A percentile compares a stretch with the other conserved stretches of the same genome.
These are phyloP conservation scores for Quercus bicolor DNA, from an alignment of 306 rosid species.

Conservation along the genomic window DNA sequence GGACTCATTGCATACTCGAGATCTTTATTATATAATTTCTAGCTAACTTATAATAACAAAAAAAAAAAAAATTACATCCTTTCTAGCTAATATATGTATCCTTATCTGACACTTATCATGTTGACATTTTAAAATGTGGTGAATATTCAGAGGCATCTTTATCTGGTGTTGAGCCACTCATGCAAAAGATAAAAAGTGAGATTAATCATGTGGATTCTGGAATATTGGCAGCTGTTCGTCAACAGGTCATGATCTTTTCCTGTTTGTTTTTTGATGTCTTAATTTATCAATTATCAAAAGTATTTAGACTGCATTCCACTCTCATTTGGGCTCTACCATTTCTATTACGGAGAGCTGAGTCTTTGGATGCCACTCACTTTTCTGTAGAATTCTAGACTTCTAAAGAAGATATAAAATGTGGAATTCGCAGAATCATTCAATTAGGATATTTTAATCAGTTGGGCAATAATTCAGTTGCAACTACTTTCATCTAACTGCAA, in stretches of 20 bases:
- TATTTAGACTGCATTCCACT: neutral
- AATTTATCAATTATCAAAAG: neutral
- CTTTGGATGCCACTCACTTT: neutral
- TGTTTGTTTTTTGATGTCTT: neutral
- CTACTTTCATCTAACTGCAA: neutral
- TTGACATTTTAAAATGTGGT: constrained; percentile 13
- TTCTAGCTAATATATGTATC: neutral
- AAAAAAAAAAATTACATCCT: too few species aligned
- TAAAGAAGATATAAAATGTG: neutral
- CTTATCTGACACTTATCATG: neutral
- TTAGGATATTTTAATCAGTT: neutral
- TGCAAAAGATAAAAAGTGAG: constrained; percentile 95
- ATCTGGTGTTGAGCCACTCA: constrained; percentile 91
- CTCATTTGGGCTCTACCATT: neutral
- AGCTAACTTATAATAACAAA: neutral
- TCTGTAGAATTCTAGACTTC: neutral
- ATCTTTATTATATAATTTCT: neutral
- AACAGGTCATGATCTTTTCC: constrained; percentile 54
- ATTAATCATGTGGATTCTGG: constrained; percentile 93
- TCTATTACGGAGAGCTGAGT: neutral
- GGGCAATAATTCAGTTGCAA: neutral
- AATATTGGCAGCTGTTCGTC: constrained; percentile 88
- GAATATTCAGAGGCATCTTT: constrained; percentile 68
- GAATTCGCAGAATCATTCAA: neutral
- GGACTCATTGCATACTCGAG: neutral